Percentiles rank a stretch among this genome's conserved stretches.
These are phyloP conservation scores for Termitomyces sp. DNA, from an alignment of 768 basidiomycete species.

Conservation along the genomic window DNA sequence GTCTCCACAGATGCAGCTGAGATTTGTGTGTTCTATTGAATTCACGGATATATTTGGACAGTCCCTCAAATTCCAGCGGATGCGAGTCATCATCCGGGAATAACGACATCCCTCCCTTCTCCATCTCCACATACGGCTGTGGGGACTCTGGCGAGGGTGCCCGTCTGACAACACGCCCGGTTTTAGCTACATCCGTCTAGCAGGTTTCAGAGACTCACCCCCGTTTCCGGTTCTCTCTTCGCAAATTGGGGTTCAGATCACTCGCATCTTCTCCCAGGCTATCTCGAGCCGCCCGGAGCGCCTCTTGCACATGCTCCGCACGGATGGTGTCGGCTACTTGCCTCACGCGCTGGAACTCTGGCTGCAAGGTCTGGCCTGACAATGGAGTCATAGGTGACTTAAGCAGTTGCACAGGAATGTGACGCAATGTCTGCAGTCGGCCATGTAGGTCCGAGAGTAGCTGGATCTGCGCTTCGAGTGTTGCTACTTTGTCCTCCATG, in stretches of 20 bases:
- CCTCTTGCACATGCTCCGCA: slow-evolving; percentile 52
- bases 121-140: slow-evolving; percentile 45
- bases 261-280: slow-evolving; percentile 49
- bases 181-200: slow-evolving; percentile 5
- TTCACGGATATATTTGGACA: slow-evolving; percentile 50
- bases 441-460: slow-evolving; percentile 39
- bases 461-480: slow-evolving; percentile 38
- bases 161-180: slow-evolving; percentile 26
- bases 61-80: slow-evolving; percentile 36
- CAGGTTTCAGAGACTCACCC: slow-evolving; percentile 34
- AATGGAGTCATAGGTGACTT: slow-evolving; percentile 25
- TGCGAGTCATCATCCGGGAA: slow-evolving; percentile 38
- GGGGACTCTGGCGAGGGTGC: slow-evolving; percentile 56
- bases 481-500: slow-evolving; percentile 12
- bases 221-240: slow-evolving; percentile 49
- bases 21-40: slow-evolving; percentile 44
- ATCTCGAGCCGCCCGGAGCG: slow-evolving; percentile 45
- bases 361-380: slow-evolving; percentile 19
- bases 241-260: slow-evolving; percentile 37
- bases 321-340: slow-evolving; percentile 41
- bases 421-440: slow-evolving; percentile 38
- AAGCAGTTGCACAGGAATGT: slow-evolving; percentile 39
- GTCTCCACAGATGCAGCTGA: slow-evolving; percentile 53
- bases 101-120: slow-evolving; percentile 29
- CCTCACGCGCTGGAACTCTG: slow-evolving; percentile 41